Percentiles rank a stretch among this genome's conserved stretches.
Evolutionary conservation across 177 flowering plant genomes (phyloP).

Genomic region (Tripterygium wilfordii): DNA sequence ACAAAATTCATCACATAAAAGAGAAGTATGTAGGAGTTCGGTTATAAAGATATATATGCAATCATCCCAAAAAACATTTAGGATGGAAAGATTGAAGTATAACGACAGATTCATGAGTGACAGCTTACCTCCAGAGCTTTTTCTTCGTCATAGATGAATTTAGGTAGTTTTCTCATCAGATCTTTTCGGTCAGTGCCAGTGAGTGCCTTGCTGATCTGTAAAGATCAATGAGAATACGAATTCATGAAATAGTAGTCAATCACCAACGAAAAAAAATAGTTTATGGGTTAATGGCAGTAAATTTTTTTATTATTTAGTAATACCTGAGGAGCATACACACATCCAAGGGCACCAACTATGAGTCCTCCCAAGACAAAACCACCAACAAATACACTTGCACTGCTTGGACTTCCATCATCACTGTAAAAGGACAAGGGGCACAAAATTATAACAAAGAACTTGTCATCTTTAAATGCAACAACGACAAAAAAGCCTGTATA

Average conservation of each 20-base stretch:
- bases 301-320: not conserved
- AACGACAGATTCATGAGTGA: slow-evolving; percentile 10
- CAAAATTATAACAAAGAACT: not conserved
- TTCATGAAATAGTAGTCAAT: too few relatives aligned
- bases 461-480: too few relatives aligned
- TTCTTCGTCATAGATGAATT: slow-evolving; percentile 90
- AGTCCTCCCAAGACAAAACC: slow-evolving; percentile 96
- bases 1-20: not conserved
- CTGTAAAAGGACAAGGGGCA: slow-evolving; percentile 18
- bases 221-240: not conserved
- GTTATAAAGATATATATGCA: too few relatives aligned
- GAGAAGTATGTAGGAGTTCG: too few relatives aligned
- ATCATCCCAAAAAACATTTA: too few relatives aligned
- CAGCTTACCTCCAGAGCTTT: slow-evolving; percentile 80
- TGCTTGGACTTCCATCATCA: slow-evolving; percentile 53
- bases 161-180: slow-evolving; percentile 84
- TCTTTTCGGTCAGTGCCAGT: slow-evolving; percentile 79
- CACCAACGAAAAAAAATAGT: too few relatives aligned
- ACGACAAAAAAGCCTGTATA: too few relatives aligned
- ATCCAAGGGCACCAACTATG: slow-evolving; percentile 80
- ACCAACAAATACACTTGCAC: slow-evolving; percentile 69
- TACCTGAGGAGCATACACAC: slow-evolving; percentile 95
- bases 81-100: too few relatives aligned
- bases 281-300: not conserved
- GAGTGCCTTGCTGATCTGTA: slow-evolving; percentile 79